These are phyloP conservation scores for Mycotypha africana DNA, from an alignment of 371 early-diverging fungal genomes.

Conservation along the genomic window DNA sequence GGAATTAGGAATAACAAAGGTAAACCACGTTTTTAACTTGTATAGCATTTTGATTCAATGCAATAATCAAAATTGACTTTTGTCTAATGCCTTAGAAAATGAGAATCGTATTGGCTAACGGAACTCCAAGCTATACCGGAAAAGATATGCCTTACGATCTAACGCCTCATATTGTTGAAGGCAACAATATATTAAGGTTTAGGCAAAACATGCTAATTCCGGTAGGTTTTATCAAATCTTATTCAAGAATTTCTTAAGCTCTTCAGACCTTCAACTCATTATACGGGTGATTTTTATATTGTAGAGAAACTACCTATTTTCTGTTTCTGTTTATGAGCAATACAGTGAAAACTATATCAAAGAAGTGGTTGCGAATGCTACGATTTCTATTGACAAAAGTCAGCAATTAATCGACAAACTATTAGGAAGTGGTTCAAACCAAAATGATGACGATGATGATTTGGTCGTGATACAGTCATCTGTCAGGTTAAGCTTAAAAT, in stretches of 20 bases:
- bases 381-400: conserved; percentile 5
- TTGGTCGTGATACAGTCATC: conserved; percentile 22
- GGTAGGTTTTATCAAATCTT: too few species aligned
- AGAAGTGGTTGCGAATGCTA: not conserved
- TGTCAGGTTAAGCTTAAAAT: conserved; percentile 22
- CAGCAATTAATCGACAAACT: conserved; percentile 13
- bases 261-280: too few species aligned
- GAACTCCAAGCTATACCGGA: conserved; percentile 12
- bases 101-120: too few species aligned
- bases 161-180: too few species aligned
- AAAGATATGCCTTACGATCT: conserved; percentile 35
- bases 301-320: too few species aligned
- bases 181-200: too few species aligned
- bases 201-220: too few species aligned
- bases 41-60: not conserved
- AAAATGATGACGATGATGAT: conserved; percentile 27
- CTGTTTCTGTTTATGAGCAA: conserved; percentile 13
- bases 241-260: too few species aligned
- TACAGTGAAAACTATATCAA: conserved; percentile 20
- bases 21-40: too few species aligned
- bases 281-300: too few species aligned
- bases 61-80: too few species aligned
- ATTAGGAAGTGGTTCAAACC: conserved; percentile 6
- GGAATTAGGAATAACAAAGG: conserved; percentile 11
- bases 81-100: too few species aligned